Evolutionary conservation across 1,139 yeast species (phyloP), one percentile per base, ranked within the genome.

Genomic region (Kodamaea sp.): DNA sequence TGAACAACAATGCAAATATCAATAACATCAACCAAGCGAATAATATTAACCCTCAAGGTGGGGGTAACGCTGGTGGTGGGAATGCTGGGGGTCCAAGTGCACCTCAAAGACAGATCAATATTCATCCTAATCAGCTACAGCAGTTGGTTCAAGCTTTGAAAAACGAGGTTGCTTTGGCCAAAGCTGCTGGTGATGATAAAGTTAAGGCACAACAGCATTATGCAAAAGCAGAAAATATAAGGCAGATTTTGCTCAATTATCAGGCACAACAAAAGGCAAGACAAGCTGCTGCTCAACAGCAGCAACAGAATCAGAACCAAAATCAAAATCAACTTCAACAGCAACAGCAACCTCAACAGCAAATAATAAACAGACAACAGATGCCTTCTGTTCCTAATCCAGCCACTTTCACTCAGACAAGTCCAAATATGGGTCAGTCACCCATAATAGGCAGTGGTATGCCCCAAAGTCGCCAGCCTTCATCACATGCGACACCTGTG

Each of bases 141-240:
- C 82, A 79, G 54, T 66, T 87, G 44, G 74, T 84, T 11, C 73
- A 65, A 47, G 72, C 68, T 25, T 79, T 83, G 50, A 80, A 77
- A 45, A 69, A 73, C 34, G 89, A 82, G 52, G 73, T 81, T 39
- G 78, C 76, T 28, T 75, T 77, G 46, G 94, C 89, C 1, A 76
- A 76, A 49, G 70, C 71, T 4, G 65, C 73, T 4, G 66, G 67
- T 6, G 57, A 57, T 36, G 81, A 79, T 36, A 75, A 85, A 6
- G 81, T 78, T 0, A 81, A 76, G 48, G 92, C 90, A n/a, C 78
- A 78, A 55, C 80, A 75, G 49, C 87, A 84, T 53, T 65, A 77
- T 48, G 67, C 71, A 46, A 81, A 79, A 44, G 94, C 92, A 2
- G 84, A 84, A 41, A 76, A 76, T 42, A 79, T 86, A 49, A 78